phyloP scores from a whole-genome alignment of 139 green algal genomes.

The Zygnema circumcarinatum region DNA sequence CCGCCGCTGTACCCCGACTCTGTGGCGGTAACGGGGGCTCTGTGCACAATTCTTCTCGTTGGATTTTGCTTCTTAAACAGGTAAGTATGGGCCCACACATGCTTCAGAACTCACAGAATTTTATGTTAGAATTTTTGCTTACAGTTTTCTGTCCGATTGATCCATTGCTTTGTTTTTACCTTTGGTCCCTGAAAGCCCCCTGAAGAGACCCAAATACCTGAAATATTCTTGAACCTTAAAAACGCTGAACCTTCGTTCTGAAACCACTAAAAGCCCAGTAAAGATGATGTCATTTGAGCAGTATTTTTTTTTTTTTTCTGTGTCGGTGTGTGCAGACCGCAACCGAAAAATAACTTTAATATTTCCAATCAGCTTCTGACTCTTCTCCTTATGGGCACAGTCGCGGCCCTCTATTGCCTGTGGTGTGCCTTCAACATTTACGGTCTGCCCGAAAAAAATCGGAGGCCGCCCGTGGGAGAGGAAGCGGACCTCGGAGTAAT shows the following conservation, averaged over 20 bases:
- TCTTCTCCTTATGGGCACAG: background rate
- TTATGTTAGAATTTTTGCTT: no score
- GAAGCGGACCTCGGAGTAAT: constrained; percentile 50
- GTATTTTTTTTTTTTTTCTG: no score
- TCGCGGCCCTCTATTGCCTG: constrained; percentile 36
- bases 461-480: constrained; percentile 36
- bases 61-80: constrained; percentile 47
- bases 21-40: constrained; percentile 27
- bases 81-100: constrained; percentile 19
- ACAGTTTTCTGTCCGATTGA: background rate
- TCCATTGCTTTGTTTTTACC: no score
- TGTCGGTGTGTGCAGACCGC: background rate
- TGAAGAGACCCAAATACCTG: no score
- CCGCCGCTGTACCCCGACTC: constrained; percentile 14
- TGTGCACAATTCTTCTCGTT: constrained; percentile 21
- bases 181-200: no score
- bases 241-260: no score
- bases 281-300: no score
- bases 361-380: background rate
- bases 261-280: no score
- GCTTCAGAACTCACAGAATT: background rate
- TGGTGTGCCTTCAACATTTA: constrained; percentile 28
- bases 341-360: background rate
- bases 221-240: no score
- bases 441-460: background rate